Conservation (phyloP, 805 yeast species). For the Kodamaea laetipori region DNA sequence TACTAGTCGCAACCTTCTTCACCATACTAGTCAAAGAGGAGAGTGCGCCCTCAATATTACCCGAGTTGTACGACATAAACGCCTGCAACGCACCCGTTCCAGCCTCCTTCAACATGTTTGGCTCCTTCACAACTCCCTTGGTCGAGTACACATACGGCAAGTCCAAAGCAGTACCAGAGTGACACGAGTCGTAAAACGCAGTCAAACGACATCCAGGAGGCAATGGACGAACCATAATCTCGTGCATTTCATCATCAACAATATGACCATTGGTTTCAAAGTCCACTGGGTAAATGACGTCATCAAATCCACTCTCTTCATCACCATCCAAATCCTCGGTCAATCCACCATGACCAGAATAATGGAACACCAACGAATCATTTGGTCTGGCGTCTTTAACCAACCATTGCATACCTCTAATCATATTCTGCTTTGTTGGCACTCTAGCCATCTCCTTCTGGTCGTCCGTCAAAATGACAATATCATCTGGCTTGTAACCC, state of each 20-base stretch:
- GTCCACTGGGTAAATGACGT: conserved; percentile 41
- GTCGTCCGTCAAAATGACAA: conserved; percentile 42
- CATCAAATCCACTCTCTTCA: conserved; percentile 40
- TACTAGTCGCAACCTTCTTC: conserved; percentile 30
- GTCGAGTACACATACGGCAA: conserved; percentile 43
- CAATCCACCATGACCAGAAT: conserved; percentile 43
- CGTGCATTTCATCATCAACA: conserved; percentile 43
- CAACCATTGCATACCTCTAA: conserved; percentile 44
- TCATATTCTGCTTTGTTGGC: conserved; percentile 36
- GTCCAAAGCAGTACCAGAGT: conserved; percentile 44
- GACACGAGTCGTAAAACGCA: conserved; percentile 42
- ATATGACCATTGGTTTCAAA: conserved; percentile 35
- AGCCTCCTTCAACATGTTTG: conserved; percentile 38
- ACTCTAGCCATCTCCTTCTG: conserved; percentile 32
- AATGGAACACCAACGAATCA: conserved; percentile 42
- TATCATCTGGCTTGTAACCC: conserved; percentile 40
- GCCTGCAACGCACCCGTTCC: conserved; percentile 39
- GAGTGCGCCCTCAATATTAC: conserved; percentile 42
- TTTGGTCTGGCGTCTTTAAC: conserved; percentile 40
- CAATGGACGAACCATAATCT: conserved; percentile 37
- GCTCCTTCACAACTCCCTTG: conserved; percentile 43
- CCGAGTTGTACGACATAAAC: conserved; percentile 32
- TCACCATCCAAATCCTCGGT: conserved; percentile 40
- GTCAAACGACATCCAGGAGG: conserved; percentile 42
- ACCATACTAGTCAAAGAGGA: conserved; percentile 36